Percentiles rank a stretch among this genome's conserved stretches.
These are phyloP conservation scores for Fomitopsis palustris DNA, from an alignment of 1,284 basidiomycete species.

Conservation along the genomic window DNA sequence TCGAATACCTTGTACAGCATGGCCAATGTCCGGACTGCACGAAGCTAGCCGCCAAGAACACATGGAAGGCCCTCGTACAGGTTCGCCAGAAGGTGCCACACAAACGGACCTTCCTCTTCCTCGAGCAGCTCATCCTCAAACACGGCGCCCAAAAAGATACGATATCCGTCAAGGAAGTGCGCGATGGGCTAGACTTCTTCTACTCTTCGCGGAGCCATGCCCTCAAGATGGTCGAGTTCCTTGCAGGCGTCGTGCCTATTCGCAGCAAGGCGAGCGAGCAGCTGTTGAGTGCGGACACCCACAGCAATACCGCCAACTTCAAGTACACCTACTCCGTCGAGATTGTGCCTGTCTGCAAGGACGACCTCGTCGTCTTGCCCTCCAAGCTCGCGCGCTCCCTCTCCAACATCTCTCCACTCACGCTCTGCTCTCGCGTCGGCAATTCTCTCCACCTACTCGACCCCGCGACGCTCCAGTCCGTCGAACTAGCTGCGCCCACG, in stretches of 20 bases:
- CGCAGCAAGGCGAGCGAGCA: conserved; percentile 92
- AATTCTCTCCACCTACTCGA: conserved; percentile 92
- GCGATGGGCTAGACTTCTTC: conserved; percentile 97
- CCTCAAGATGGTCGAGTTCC: conserved; percentile 97
- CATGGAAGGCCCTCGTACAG: conserved; percentile 97
- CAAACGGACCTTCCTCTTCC: conserved; percentile 96
- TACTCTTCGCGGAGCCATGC: conserved; percentile 90
- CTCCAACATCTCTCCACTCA: conserved; percentile 86
- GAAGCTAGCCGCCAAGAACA: conserved; percentile 95
- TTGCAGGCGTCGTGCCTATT: conserved; percentile 84
- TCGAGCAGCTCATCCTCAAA: conserved; percentile 97
- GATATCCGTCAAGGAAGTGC: conserved; percentile 88
- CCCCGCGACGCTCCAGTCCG: conserved; percentile 80
- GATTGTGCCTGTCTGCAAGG: conserved; percentile 96
- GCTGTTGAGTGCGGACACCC: conserved; percentile 89
- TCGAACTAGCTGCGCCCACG: conserved; percentile 77
- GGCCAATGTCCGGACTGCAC: conserved; percentile 96
- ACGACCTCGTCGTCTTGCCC: conserved; percentile 93
- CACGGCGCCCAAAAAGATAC: conserved; percentile 97
- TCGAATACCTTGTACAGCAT: conserved; percentile 94
- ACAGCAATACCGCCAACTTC: conserved; percentile 91
- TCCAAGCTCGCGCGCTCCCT: conserved; percentile 77
- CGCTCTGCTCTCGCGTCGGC: conserved; percentile 87
- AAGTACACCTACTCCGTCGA: conserved; percentile 99
- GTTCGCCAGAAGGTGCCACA: conserved; percentile 97